Evolutionary conservation across 805 yeast genomes (phyloP), one percentile per base, ranked within the genome.

Genomic region (Cyberlindnera mycetangii): DNA sequence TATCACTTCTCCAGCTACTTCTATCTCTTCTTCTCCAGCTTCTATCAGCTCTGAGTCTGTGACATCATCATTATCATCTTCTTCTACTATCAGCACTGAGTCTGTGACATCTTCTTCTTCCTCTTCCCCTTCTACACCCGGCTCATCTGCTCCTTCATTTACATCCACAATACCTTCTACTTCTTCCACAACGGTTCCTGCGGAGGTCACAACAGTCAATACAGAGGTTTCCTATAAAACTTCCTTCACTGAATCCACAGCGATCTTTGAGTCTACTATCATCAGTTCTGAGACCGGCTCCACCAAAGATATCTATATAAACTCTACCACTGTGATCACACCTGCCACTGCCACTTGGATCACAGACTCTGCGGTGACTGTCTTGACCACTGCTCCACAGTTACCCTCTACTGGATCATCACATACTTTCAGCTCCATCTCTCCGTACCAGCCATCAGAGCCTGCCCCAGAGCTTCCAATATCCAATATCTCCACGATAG

Each of bases 381-480:
- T 27, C 14, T 16, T 17, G 32, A 24, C 46, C 15, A 39, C 20
- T 20, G 24, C 32, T 27, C 8, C 31, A 14, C 15, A 28, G 9
- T 32, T n/a, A n/a, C n/a, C n/a, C 28, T 7, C 28, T 7, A n/a
- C 37, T 17, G 20, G n/a, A 30, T 14, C 37, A n/a, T 15, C 45
- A 0, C 17, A 37, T 24, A 11, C 40, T n/a, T 47, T 43, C 47
- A 43, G 39, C 10, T 15, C 42, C 18, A 38, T 48, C 20, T 35
- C 46, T 21, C 48, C 51, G 22, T 44, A 44, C 19, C 34, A 48
- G 28, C 48, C 46, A 37, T n/a, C 11, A 10, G 39, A 27, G 19
- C n/a, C 32, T 22, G 7, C 25, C 25, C 25, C 25, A 22, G 25
- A 7, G 7, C 10, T 10, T 22, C 25, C 28, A 25, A n/a, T n/a